Conservation (phyloP, 306 rosid species). For the Acacia melanoxylon region DNA sequence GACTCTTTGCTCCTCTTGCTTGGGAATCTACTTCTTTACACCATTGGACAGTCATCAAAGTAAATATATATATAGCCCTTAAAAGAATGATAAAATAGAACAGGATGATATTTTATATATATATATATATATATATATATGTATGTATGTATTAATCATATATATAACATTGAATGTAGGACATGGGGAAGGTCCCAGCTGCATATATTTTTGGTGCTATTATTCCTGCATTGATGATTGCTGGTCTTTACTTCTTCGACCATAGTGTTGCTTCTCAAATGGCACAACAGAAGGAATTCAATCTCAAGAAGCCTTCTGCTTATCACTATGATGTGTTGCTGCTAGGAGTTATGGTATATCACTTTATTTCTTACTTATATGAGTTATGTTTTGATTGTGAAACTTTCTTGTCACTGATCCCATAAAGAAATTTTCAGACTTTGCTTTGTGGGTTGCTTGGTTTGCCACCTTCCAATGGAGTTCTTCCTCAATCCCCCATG, state of each 20-base stretch:
- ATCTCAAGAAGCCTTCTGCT: constrained; percentile 81
- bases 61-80: constrained; percentile 21
- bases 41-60: constrained; percentile 82
- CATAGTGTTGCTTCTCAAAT: constrained; percentile 90
- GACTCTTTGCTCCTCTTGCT: constrained; percentile 71
- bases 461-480: constrained; percentile 92
- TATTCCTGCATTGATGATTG: constrained; percentile 83
- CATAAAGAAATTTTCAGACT: constrained; percentile 52
- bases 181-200: constrained; percentile 73
- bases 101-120: no score
- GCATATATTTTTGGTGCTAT: constrained; percentile 66
- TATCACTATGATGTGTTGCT: constrained; percentile 80
- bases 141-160: no score
- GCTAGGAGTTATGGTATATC: constrained; percentile 65
- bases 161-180: constrained; percentile 43
- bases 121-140: no score
- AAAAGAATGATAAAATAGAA: background rate
- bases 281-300: constrained; percentile 93
- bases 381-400: background rate
- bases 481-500: constrained; percentile 97
- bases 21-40: constrained; percentile 73
- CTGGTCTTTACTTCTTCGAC: constrained; percentile 90
- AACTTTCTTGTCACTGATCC: background rate
- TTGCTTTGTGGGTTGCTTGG: constrained; percentile 87
- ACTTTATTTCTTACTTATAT: background rate